These are phyloP conservation scores for Epicoccum sorghinum DNA, from an alignment of 2,329 filamentous ascomycete species.

Conservation along the genomic window DNA sequence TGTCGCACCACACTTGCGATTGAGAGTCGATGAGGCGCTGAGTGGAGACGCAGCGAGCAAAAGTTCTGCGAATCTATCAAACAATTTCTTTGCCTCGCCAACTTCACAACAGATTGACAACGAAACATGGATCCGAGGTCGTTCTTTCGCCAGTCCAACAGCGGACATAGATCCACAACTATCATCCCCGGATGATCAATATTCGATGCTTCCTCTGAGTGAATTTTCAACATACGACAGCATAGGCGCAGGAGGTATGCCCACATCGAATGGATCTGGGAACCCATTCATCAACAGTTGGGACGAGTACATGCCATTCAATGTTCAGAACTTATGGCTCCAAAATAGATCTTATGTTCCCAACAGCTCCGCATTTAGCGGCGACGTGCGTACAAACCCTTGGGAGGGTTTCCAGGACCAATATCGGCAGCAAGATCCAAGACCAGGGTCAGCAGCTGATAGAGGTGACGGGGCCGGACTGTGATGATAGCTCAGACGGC, in stretches of 20 bases:
- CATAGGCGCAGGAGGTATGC: not conserved
- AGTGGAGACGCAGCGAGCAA: not conserved
- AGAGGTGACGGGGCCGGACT: too few relatives aligned
- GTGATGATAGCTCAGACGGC: too few relatives aligned
- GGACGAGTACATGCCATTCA: slow-evolving; percentile 23
- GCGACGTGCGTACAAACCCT: too few relatives aligned
- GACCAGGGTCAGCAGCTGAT: too few relatives aligned
- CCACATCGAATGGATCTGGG: slow-evolving; percentile 17
- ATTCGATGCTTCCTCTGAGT: not conserved
- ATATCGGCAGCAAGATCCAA: too few relatives aligned
- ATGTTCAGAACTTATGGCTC: slow-evolving; percentile 21
- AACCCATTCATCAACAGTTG: slow-evolving; percentile 31
- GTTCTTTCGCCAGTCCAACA: not conserved
- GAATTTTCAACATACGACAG: not conserved
- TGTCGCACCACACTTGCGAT: slow-evolving; percentile 19
- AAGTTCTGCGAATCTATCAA: not conserved
- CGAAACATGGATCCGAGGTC: not conserved
- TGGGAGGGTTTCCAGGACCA: too few relatives aligned
- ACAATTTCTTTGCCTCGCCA: not conserved
- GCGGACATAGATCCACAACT: too few relatives aligned
- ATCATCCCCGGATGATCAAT: not conserved
- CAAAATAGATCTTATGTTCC: not conserved
- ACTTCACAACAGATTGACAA: not conserved
- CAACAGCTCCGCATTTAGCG: too few relatives aligned
- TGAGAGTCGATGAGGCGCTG: slow-evolving; percentile 22